phyloP scores from a whole-genome alignment of 2,329 filamentous ascomycete genomes.

The Phaeosphaeria sp. region DNA sequence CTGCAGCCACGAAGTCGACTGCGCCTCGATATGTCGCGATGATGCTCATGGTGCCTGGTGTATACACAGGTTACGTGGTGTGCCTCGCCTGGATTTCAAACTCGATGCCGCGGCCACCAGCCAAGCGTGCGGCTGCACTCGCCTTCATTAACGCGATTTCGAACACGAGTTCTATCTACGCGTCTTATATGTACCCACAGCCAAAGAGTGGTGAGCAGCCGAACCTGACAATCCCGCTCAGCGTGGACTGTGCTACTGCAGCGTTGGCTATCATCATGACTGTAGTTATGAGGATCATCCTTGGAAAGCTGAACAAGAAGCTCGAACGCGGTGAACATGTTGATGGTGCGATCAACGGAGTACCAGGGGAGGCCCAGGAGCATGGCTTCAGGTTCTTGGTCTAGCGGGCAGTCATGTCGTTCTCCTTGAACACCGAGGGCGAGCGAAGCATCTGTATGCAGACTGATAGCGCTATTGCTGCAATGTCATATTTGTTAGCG shows the following conservation, averaged over 20 bases:
- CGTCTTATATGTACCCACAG: constrained; percentile 71
- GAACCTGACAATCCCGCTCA: constrained; percentile 64
- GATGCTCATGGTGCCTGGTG: constrained; percentile 71
- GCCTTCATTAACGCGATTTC: constrained; percentile 78
- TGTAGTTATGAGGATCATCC: constrained; percentile 66
- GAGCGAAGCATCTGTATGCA: neutral
- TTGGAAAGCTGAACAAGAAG: constrained; percentile 72
- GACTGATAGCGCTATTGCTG: neutral
- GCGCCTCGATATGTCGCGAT: constrained; percentile 73
- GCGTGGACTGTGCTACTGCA: constrained; percentile 71
- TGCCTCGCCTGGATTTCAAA: constrained; percentile 77
- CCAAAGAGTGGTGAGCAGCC: constrained; percentile 39
- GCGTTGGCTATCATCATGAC: constrained; percentile 70
- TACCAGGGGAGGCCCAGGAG: constrained; percentile 63
- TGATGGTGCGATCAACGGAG: constrained; percentile 60
- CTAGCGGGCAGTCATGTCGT: constrained; percentile 38
- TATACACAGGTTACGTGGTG: constrained; percentile 69
- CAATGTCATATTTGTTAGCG: neutral
- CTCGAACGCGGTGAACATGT: constrained; percentile 68
- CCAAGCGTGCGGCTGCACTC: constrained; percentile 75
- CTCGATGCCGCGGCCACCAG: constrained; percentile 75
- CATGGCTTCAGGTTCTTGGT: constrained; percentile 73
- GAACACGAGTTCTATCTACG: constrained; percentile 74
- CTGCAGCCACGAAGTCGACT: constrained; percentile 65
- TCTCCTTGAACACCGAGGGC: neutral